Conservation (phyloP, 2,329 filamentous ascomycete species). For the Rutstroemia sp. region DNA sequence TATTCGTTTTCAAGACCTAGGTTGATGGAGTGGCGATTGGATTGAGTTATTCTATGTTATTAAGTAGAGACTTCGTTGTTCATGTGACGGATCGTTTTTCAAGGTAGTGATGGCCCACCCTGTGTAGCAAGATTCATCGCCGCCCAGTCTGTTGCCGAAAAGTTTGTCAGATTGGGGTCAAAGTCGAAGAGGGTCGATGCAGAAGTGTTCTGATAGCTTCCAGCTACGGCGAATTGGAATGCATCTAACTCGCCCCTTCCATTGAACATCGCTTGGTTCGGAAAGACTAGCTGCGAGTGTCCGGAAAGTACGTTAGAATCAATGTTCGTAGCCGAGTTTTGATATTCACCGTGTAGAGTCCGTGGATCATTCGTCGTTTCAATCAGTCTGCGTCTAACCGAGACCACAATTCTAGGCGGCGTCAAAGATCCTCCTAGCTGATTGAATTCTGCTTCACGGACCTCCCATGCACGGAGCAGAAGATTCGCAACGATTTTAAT, state of each 20-base stretch:
- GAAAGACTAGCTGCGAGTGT: no score
- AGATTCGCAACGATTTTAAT: constrained; percentile 20
- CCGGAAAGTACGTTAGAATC: no score
- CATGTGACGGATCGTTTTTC: no score
- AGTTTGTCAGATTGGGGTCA: constrained; percentile 24
- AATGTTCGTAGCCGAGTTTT: no score
- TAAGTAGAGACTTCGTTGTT: no score
- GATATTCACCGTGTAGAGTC: neutral
- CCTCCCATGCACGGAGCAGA: constrained; percentile 24
- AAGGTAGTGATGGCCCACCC: no score
- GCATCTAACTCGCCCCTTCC: no score
- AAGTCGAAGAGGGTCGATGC: constrained; percentile 17
- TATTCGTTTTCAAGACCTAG: no score
- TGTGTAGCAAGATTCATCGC: neutral
- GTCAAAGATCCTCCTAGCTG: constrained; percentile 14
- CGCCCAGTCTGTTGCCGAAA: constrained; percentile 27
- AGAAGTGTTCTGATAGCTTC: constrained; percentile 10
- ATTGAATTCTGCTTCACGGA: constrained; percentile 14
- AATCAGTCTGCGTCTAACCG: constrained; percentile 15
- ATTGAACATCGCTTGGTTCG: no score
- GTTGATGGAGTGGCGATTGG: no score
- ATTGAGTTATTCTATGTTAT: no score
- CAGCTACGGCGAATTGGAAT: neutral
- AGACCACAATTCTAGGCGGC: constrained; percentile 20
- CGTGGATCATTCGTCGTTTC: constrained; percentile 5